Conservation (phyloP, 163 green algal genomes). For the Scenedesmus sp. region DNA sequence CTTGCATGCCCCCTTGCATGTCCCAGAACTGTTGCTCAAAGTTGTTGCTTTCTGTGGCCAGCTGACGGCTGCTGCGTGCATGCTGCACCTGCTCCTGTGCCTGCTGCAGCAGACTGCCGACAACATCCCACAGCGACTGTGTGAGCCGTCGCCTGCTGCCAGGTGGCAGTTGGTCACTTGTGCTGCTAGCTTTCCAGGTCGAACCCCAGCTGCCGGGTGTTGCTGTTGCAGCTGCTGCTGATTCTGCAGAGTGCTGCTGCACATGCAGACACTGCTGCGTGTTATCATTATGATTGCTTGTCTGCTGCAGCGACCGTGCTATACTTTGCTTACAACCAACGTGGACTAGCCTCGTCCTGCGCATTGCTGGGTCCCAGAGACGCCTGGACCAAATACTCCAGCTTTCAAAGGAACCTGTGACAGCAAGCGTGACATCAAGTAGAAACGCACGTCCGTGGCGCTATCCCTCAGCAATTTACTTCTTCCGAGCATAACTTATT, state of each 20-base stretch:
- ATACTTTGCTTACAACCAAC: not conserved
- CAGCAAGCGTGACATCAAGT: slow-evolving; percentile 16
- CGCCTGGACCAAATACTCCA: not conserved
- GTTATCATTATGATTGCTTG: not conserved
- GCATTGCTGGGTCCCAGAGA: not conserved
- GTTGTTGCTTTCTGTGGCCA: not conserved
- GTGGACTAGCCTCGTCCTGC: not conserved
- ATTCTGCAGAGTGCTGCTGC: not conserved
- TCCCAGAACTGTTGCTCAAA: slow-evolving; percentile 12
- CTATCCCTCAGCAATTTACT: not conserved
- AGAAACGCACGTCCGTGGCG: not conserved
- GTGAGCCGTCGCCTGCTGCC: not conserved
- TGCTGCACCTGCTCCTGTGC: not conserved
- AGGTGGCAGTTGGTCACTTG: not conserved
- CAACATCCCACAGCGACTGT: not conserved
- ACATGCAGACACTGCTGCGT: not conserved
- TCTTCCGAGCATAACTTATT: too few relatives aligned
- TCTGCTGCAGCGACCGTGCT: not conserved
- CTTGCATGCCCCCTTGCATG: too few relatives aligned
- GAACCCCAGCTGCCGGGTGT: not conserved
- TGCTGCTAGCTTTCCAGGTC: not conserved
- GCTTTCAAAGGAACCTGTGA: slow-evolving; percentile 10
- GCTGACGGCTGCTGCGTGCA: not conserved
- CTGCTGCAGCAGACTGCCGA: not conserved
- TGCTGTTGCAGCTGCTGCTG: not conserved